Conservation (phyloP, 495 filamentous ascomycete genomes). For the Annulohypoxylon moriforme region DNA sequence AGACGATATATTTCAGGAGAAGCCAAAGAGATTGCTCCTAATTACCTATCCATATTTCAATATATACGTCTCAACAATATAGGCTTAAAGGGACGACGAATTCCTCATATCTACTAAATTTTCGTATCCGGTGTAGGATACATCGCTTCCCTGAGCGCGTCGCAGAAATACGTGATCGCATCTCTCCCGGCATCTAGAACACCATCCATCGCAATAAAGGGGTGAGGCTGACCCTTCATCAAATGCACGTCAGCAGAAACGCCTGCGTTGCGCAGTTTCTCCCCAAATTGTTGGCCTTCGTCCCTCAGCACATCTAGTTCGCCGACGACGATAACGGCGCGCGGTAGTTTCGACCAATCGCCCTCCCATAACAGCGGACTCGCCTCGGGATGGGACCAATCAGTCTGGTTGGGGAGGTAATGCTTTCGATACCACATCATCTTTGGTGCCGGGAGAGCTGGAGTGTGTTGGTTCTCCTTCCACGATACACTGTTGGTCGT, state of each 20-base stretch:
- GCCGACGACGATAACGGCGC: slow-evolving; percentile 65
- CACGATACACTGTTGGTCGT: slow-evolving; percentile 60
- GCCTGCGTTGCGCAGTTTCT: slow-evolving; percentile 60
- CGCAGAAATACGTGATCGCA: slow-evolving; percentile 66
- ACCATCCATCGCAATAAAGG: slow-evolving; percentile 71
- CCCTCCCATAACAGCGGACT: slow-evolving; percentile 64
- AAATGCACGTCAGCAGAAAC: slow-evolving; percentile 63
- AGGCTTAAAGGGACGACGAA: background rate
- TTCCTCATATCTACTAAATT: background rate
- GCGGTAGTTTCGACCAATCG: slow-evolving; percentile 62
- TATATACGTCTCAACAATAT: background rate
- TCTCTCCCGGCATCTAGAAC: slow-evolving; percentile 63
- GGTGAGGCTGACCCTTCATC: slow-evolving; percentile 71
- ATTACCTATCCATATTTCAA: background rate
- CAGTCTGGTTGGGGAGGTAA: slow-evolving; percentile 61
- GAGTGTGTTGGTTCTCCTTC: slow-evolving; percentile 60
- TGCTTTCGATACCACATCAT: slow-evolving; percentile 70
- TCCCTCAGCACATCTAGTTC: slow-evolving; percentile 66
- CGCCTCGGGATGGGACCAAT: slow-evolving; percentile 63
- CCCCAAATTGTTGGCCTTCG: slow-evolving; percentile 65
- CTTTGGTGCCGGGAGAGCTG: slow-evolving; percentile 64
- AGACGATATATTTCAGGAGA: background rate
- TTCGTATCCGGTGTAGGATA: slow-evolving; percentile 10
- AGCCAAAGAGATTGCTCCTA: background rate
- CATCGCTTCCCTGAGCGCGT: slow-evolving; percentile 52